These are phyloP conservation scores for Suillus bovinus DNA, from an alignment of 768 basidiomycete genomes.

Conservation along the genomic window DNA sequence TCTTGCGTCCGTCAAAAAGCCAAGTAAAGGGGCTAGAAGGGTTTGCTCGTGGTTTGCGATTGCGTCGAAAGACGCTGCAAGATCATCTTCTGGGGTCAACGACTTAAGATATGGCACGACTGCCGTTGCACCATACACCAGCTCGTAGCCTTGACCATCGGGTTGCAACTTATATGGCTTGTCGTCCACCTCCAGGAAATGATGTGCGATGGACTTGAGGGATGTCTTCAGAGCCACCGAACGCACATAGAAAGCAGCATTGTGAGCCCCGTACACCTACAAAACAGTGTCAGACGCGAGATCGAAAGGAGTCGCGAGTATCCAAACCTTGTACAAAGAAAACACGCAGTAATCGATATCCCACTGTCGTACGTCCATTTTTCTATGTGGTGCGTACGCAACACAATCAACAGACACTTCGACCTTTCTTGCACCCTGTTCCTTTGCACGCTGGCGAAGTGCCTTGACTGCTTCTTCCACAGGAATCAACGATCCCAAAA, in stretches of 20 bases:
- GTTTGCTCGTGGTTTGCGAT: conserved; percentile 63
- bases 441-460: conserved; percentile 49
- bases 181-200: conserved; percentile 56
- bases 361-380: conserved; percentile 74
- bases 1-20: conserved; percentile 50
- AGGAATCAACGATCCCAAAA: conserved; percentile 66
- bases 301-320: background rate
- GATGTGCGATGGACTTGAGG: conserved; percentile 61
- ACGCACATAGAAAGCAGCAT: conserved; percentile 65
- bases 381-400: conserved; percentile 73
- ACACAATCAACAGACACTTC: conserved; percentile 78
- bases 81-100: conserved; percentile 48
- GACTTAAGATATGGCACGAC: conserved; percentile 65
- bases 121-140: conserved; percentile 58
- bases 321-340: conserved; percentile 70
- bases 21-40: conserved; percentile 54
- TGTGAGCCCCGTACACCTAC: conserved; percentile 76
- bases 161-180: conserved; percentile 66
- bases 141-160: conserved; percentile 76
- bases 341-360: conserved; percentile 74
- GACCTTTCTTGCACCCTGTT: conserved; percentile 56
- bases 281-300: background rate
- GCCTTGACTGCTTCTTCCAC: conserved; percentile 57
- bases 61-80: conserved; percentile 53
- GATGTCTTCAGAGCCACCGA: conserved; percentile 47